Base-by-base conservation (phyloP, 2,329 filamentous ascomycete species). In the Cytospora leucostoma region DNA sequence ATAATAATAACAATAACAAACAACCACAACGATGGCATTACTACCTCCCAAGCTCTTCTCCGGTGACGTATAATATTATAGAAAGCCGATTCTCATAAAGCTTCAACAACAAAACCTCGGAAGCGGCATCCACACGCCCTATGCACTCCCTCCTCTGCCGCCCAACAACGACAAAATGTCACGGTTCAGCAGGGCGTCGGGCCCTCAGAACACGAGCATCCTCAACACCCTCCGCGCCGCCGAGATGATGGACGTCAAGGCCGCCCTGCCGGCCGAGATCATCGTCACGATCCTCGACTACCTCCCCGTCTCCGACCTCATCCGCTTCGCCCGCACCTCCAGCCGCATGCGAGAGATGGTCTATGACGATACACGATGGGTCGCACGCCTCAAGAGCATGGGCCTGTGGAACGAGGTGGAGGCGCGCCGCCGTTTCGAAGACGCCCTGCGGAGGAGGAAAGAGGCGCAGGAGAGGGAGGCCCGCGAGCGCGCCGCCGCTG, bases 301-400 rank as follows among this genome's bases (percentile, higher is more conserved):
- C 78, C 86, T 98, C 47, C 90, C 92, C 47, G 84, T 97, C 34
- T 80, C 89, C 65, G 94, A 97, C 75, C 88, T 96, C 71, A 85
- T 98, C 74, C 87, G 88, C 69, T 94, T 92, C 73, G 94, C 95
- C 52, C 88, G 89, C 67, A 88, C 91, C 32, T 97, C 92, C 64
- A 90, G 86, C 72, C 90, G 92, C 65, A 86, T 98, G 83, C 89
- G 90, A 73, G 95, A 99, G 77, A 99, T 99, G 93, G 93, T 97
- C 3, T 99, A 98, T 77, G 95, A 99, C 75, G 95, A 99, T 75
- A 92, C 93, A 56, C 85, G 94, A 79, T 99, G 95, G 95, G 90
- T 98, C 47, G 87, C 91, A 67, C 85, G 91, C 67, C 77, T 99
- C 61, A 90, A 90, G 73, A 88, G 84, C 64, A 97, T 99, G 88